Evolutionary conservation across 805 yeast genomes (phyloP).

Genomic region (Kockiozyma suomiensis): DNA sequence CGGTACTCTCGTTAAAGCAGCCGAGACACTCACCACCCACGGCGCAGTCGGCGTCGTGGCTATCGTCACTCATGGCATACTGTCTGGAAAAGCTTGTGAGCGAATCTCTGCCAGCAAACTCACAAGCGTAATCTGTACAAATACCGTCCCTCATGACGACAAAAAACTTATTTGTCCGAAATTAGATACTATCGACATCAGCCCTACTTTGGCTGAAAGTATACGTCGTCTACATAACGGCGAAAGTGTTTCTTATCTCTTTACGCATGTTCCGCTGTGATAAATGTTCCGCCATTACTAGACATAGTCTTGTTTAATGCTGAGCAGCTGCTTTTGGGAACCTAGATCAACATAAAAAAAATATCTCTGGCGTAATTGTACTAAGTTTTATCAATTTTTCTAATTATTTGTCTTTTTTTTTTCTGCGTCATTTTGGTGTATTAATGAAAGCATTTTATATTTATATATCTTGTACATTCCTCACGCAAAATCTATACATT

Average conservation of each 20-base stretch:
- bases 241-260: constrained; percentile 86
- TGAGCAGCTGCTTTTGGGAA: too few relatives aligned
- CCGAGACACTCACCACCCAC: constrained; percentile 76
- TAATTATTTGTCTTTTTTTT: background rate
- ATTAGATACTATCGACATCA: constrained; percentile 79
- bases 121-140: constrained; percentile 81
- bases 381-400: background rate
- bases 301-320: too few relatives aligned
- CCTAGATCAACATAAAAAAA: too few relatives aligned
- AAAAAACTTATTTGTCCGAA: constrained; percentile 62
- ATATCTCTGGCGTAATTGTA: background rate
- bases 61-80: constrained; percentile 93
- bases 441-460: background rate
- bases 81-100: constrained; percentile 79
- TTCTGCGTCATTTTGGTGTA: background rate
- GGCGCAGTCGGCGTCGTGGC: constrained; percentile 88
- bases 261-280: constrained; percentile 63
- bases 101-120: constrained; percentile 70
- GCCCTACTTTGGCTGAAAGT: constrained; percentile 76
- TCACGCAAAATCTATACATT: constrained; percentile 52
- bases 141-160: constrained; percentile 82
- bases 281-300: too few relatives aligned
- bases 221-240: constrained; percentile 95
- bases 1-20: constrained; percentile 94
- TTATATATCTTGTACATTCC: background rate